Base-by-base conservation (phyloP, 257 asterid genomes). In the Anisodus acutangulus region DNA sequence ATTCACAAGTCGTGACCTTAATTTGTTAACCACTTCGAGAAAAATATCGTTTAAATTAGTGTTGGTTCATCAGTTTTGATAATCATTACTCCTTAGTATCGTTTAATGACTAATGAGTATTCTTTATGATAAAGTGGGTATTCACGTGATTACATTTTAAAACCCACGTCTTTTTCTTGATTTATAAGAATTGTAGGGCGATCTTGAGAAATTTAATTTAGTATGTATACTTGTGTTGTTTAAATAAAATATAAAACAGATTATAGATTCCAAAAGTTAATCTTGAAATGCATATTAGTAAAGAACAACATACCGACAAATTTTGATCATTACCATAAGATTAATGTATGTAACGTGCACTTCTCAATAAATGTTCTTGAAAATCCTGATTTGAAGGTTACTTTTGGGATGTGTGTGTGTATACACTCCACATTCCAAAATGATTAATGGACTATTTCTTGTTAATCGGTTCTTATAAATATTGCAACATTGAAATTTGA, bases 11-110 rank as follows among this genome's bases (percentile, higher is more conserved):
- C 35, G 19, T 45, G 76, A 82, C 81, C 53, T 57, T 41, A 70
- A 41, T n/a, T 70, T 43, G 4, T 45, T 71, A 71, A 17, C 15
- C 79, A 37, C 63, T 71, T 58, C 9, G 71, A 51, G 54, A 84
- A 86, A 84, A 72, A 86, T 57, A 8, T 37, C 16, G 59, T 35
- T 55, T 51, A n/a, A n/a, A n/a, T n/a, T 16, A 47, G 55, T 19
- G 9, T 22, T 64, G 3, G 78, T 26, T 1, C n/a, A n/a, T n/a
- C n/a, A n/a, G n/a, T n/a, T n/a, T n/a, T n/a, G n/a, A n/a, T n/a
- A n/a, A n/a, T n/a, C n/a, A n/a, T n/a, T n/a, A n/a, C n/a, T n/a
- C n/a, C n/a, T n/a, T n/a, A n/a, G n/a, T n/a, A n/a, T n/a, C n/a
- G n/a, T n/a, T n/a, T 22, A 22, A 16, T 16, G 3, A 12, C 9